Conservation (phyloP, 2,329 filamentous ascomycete genomes). For the Nothomitra cinnamomea region DNA sequence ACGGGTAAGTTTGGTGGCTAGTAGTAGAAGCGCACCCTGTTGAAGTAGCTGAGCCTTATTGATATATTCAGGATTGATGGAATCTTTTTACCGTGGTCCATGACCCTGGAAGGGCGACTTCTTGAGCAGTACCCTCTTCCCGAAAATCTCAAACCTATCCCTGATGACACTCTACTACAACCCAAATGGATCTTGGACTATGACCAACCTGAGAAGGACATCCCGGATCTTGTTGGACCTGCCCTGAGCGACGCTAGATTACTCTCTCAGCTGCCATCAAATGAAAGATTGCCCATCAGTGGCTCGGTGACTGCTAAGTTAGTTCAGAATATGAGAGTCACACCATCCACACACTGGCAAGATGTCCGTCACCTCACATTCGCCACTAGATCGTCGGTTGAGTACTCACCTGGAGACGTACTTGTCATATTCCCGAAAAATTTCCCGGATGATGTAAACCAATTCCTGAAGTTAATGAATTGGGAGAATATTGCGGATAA, state of each 20-base stretch:
- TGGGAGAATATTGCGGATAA: conserved; percentile 61
- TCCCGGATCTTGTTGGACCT: not conserved
- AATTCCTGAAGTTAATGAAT: conserved; percentile 59
- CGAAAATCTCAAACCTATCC: conserved; percentile 48
- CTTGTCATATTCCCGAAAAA: conserved; percentile 78
- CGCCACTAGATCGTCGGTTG: conserved; percentile 24
- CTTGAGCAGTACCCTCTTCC: conserved; percentile 53
- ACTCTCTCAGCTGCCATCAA: conserved; percentile 16
- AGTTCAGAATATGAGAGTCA: conserved; percentile 52
- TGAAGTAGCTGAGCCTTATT: conserved; percentile 5
- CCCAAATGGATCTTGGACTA: conserved; percentile 50
- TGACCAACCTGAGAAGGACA: conserved; percentile 10
- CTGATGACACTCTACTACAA: conserved; percentile 55
- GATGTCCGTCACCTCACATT: conserved; percentile 74
- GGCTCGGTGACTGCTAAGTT: conserved; percentile 40
- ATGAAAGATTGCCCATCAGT: conserved; percentile 39
- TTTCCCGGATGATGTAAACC: conserved; percentile 61
- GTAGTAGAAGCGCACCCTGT: not conserved
- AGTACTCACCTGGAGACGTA: conserved; percentile 58
- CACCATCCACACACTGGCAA: conserved; percentile 69
- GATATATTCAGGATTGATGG: conserved; percentile 50
- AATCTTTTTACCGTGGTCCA: conserved; percentile 62
- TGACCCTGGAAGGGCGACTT: conserved; percentile 48
- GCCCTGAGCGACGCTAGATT: not conserved
- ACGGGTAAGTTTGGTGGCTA: conserved; percentile 46